These are phyloP conservation scores for Ogataea polymorpha DNA, from an alignment of 805 yeast species.

Conservation along the genomic window DNA sequence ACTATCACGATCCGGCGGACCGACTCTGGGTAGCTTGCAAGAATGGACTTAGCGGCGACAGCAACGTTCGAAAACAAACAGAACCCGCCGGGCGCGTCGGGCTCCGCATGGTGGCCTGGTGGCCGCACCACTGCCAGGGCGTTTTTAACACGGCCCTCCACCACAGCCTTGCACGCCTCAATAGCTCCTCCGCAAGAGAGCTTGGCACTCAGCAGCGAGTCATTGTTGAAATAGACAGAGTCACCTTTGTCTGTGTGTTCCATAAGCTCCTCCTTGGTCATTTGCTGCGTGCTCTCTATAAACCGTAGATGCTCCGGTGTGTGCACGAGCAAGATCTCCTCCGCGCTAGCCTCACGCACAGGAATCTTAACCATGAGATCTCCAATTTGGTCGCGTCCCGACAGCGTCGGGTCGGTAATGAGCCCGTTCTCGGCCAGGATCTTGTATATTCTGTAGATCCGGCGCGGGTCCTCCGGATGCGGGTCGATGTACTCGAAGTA, in stretches of 20 bases:
- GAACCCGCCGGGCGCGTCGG: conserved; percentile 95
- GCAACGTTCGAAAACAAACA: conserved; percentile 96
- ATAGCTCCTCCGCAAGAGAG: conserved; percentile 96
- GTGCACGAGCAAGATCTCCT: conserved; percentile 85
- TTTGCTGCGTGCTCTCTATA: conserved; percentile 68
- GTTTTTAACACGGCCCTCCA: conserved; percentile 88
- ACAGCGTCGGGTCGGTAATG: conserved; percentile 71
- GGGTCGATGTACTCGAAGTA: conserved; percentile 95
- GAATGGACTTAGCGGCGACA: conserved; percentile 85
- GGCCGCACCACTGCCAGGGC: conserved; percentile 95
- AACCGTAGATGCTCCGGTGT: conserved; percentile 74
- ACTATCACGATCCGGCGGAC: conserved; percentile 78
- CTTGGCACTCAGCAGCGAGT: conserved; percentile 81
- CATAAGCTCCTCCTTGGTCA: conserved; percentile 73
- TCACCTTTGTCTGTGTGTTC: conserved; percentile 89
- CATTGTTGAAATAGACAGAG: conserved; percentile 92
- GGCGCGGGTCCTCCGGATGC: conserved; percentile 97
- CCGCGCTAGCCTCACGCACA: conserved; percentile 81
- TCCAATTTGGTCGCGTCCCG: conserved; percentile 74
- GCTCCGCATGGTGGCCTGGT: conserved; percentile 99
- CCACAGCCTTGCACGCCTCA: conserved; percentile 93
- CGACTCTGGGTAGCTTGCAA: conserved; percentile 81
- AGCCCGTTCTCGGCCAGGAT: conserved; percentile 92
- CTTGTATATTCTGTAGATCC: conserved; percentile 91
- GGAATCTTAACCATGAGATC: conserved; percentile 86